Conservation (phyloP, 1,139 yeast genomes). For the Candida mesenterica region DNA sequence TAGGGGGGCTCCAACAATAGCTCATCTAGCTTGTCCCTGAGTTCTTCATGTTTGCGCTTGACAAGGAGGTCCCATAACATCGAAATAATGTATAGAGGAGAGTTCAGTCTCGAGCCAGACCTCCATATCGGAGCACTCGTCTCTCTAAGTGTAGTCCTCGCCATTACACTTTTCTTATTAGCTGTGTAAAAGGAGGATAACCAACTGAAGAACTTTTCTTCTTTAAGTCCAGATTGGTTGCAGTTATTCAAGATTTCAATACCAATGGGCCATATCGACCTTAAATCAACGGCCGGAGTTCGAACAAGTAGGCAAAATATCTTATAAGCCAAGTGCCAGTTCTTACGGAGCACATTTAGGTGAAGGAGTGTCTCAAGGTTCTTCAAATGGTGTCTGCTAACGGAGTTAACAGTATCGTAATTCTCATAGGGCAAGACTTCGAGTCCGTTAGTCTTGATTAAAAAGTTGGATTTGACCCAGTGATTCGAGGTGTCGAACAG, state of each 20-base stretch:
- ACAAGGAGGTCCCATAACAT: constrained; percentile 36
- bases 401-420: constrained; percentile 8
- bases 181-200: constrained; percentile 26
- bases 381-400: constrained; percentile 26
- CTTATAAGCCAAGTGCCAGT: constrained; percentile 57
- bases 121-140: constrained; percentile 40
- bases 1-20: constrained; percentile 46
- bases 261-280: constrained; percentile 61
- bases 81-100: constrained; percentile 38
- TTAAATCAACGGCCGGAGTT: constrained; percentile 48
- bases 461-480: constrained; percentile 24
- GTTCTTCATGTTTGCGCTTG: constrained; percentile 23
- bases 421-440: constrained; percentile 28
- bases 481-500: constrained; percentile 22
- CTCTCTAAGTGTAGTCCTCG: constrained; percentile 8
- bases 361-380: constrained; percentile 36
- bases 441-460: constrained; percentile 28
- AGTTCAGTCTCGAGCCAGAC: constrained; percentile 35
- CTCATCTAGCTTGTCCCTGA: constrained; percentile 35
- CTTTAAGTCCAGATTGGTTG: constrained; percentile 12
- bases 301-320: constrained; percentile 50
- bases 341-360: constrained; percentile 37
- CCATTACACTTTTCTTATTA: background rate
- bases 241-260: constrained; percentile 33
- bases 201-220: constrained; percentile 38